Conservation (phyloP, 1,284 basidiomycete species). For the Xerocomus minutiporus region DNA sequence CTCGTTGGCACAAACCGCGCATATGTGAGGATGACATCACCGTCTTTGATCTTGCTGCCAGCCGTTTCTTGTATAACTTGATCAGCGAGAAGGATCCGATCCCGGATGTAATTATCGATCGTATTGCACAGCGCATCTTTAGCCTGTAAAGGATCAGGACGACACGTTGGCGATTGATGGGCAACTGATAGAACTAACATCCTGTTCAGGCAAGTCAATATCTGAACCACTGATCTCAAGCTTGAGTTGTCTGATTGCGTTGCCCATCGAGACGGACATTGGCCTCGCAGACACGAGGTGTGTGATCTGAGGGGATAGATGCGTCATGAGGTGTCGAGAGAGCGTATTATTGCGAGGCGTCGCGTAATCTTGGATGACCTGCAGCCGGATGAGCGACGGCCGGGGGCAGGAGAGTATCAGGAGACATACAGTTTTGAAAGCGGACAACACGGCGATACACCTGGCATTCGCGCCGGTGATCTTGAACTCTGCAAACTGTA, state of each 20-base stretch:
- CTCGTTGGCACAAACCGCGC: slow-evolving; percentile 58
- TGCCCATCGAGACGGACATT: slow-evolving; percentile 94
- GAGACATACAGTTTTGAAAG: slow-evolving; percentile 72
- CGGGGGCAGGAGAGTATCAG: background rate
- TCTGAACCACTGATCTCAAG: slow-evolving; percentile 91
- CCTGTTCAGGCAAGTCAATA: slow-evolving; percentile 89
- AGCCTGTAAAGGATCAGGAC: slow-evolving; percentile 50
- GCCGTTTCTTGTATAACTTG: slow-evolving; percentile 90
- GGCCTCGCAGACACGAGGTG: slow-evolving; percentile 84
- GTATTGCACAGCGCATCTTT: slow-evolving; percentile 80
- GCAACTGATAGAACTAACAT: slow-evolving; percentile 51
- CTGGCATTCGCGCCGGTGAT: slow-evolving; percentile 85
- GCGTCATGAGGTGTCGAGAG: slow-evolving; percentile 81
- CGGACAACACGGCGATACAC: slow-evolving; percentile 81
- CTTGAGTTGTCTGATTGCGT: slow-evolving; percentile 93
- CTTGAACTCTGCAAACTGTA: slow-evolving; percentile 82
- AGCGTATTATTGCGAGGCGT: slow-evolving; percentile 81
- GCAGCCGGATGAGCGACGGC: slow-evolving; percentile 8
- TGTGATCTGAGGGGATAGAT: slow-evolving; percentile 87
- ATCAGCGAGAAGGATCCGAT: slow-evolving; percentile 90
- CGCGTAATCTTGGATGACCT: slow-evolving; percentile 86
- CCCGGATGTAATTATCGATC: slow-evolving; percentile 92
- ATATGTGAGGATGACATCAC: slow-evolving; percentile 90
- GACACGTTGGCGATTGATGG: background rate
- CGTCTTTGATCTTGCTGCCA: slow-evolving; percentile 89